phyloP scores from a whole-genome alignment of 441 rosid genomes.

The Bruguiera hainesii region DNA sequence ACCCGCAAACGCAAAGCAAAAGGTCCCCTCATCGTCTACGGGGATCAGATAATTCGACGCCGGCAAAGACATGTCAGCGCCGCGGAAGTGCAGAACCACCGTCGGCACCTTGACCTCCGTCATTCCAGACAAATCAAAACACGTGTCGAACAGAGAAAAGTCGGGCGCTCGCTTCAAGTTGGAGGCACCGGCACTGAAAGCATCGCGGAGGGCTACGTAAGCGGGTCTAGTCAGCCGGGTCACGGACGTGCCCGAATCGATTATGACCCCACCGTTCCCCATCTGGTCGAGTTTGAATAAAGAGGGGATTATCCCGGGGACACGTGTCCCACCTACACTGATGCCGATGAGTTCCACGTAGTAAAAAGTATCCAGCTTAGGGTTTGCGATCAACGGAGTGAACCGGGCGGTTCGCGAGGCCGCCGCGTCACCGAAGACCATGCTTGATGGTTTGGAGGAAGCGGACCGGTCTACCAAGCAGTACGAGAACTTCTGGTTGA shows the following conservation, averaged over 20 bases:
- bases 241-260: constrained; percentile 93
- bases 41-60: constrained; percentile 83
- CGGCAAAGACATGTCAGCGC: constrained; percentile 82
- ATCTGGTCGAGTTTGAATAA: constrained; percentile 60
- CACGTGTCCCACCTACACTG: constrained; percentile 81
- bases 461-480: constrained; percentile 85
- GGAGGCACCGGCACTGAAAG: constrained; percentile 55
- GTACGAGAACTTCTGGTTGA: constrained; percentile 69
- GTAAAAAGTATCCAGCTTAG: constrained; percentile 85
- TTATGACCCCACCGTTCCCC: constrained; percentile 84
- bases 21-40: constrained; percentile 61
- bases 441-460: constrained; percentile 64
- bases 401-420: constrained; percentile 56
- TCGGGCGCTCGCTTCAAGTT: constrained; percentile 59
- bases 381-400: constrained; percentile 70
- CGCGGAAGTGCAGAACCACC: constrained; percentile 73
- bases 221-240: constrained; percentile 76
- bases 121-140: constrained; percentile 75
- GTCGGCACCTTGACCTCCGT: constrained; percentile 90
- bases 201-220: constrained; percentile 64
- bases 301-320: constrained; percentile 55
- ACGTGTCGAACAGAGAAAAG: constrained; percentile 85
- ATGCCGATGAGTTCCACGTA: constrained; percentile 74
- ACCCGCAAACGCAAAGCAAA: constrained; percentile 93
- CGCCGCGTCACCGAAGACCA: constrained; percentile 68